Base-by-base conservation (phyloP, 2,329 filamentous ascomycete genomes). In the Fusarium duplospermum region DNA sequence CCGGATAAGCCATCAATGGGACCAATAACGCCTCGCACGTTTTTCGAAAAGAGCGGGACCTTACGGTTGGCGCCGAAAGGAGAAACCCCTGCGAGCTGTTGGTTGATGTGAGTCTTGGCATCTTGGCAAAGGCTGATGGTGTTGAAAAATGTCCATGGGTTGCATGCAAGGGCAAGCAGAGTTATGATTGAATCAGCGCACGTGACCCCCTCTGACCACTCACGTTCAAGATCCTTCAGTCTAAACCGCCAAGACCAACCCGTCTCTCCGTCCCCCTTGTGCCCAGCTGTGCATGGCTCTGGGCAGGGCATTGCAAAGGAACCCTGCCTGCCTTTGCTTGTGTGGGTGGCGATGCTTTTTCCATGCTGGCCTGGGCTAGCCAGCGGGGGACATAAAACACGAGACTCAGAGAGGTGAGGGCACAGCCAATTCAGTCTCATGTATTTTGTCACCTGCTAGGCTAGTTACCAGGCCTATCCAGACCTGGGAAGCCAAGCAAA, bases 1-100 rank as follows among this genome's bases (percentile, higher is more conserved):
- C 67, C 65, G 58, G 65, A 50, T 63, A 40, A 36, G 29, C 50
- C 70, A 67, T 71, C n/a, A 16, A 36, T 10, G 20, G 31, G 22
- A 10, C 71, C 71, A 73, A 74, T 74, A n/a, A 59, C 13, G 38
- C 16, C 27, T 40, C 13, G 18, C 31, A 60, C 22, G 16, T 27
- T 62, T 22, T 27, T 40, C 4, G 9, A n/a, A 22, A 38, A 24
- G 20, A 58, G 33, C 54, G 54, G 31, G 31, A 24, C n/a, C 9
- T 16, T n/a, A 16, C 27, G 50, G 27, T 40, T 64, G 62, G 42
- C 36, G 22, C 47, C 35, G 27, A 57, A 27, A 16, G n/a, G 29
- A 31, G 42, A 16, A 9, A n/a, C 42, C 42, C 50, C 33, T 36
- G 35, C 13, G 18, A 42, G 29, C n/a, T 61, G 58, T 61, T 61